These are phyloP conservation scores for Termitomyces bulborhizus DNA, from an alignment of 768 basidiomycete species.

Conservation along the genomic window DNA sequence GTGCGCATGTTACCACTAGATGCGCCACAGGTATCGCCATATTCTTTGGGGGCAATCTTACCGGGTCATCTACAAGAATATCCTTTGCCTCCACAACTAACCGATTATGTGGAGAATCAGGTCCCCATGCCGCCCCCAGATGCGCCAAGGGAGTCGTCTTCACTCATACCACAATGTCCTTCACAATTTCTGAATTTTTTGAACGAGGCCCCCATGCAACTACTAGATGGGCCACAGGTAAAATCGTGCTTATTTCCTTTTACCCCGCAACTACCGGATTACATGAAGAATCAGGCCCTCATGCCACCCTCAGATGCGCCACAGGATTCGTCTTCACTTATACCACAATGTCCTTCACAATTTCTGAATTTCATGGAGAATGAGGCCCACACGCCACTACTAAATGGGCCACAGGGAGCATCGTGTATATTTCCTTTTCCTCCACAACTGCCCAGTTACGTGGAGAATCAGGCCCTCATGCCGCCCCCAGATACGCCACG, in stretches of 20 bases:
- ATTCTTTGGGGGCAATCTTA: too few species aligned
- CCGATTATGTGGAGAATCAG: not conserved
- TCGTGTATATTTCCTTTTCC: too few species aligned
- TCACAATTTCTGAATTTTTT: too few species aligned
- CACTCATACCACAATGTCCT: too few species aligned
- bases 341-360: too few species aligned
- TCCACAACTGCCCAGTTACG: not conserved
- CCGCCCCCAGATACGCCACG: not conserved
- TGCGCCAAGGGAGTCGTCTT: not conserved
- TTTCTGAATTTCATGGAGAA: too few species aligned
- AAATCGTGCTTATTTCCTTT: too few species aligned
- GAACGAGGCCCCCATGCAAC: not conserved
- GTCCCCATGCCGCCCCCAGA: not conserved
- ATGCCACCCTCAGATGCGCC: too few species aligned
- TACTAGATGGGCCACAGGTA: not conserved
- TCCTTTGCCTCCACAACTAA: not conserved
- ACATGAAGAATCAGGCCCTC: too few species aligned
- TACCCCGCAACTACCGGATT: too few species aligned
- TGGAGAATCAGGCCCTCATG: not conserved
- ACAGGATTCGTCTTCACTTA: too few species aligned
- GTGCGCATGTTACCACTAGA: not conserved
- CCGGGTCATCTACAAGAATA: not conserved
- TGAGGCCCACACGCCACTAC: too few species aligned
- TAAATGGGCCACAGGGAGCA: not conserved
- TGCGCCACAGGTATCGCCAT: not conserved